Conservation (phyloP, 2,329 filamentous ascomycete genomes). For the Cadophora luteo-olivacea region DNA sequence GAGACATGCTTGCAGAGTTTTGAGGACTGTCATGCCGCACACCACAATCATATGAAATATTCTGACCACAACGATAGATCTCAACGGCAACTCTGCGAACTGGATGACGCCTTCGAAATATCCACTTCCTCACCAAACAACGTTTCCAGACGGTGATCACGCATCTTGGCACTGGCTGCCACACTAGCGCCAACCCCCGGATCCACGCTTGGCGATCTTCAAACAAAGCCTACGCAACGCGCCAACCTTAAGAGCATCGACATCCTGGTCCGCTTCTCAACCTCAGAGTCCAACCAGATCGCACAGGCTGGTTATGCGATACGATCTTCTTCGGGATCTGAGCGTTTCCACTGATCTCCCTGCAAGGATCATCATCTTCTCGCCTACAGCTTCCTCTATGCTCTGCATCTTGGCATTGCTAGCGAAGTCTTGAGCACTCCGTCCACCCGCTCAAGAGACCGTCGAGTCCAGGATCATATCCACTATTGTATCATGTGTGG, state of each 20-base stretch:
- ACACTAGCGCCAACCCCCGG: neutral
- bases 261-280: neutral
- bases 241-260: neutral
- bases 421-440: neutral
- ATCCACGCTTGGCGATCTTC: conserved; percentile 16
- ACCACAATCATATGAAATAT: neutral
- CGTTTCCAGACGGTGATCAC: conserved; percentile 14
- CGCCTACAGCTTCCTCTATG: neutral
- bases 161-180: neutral
- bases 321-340: neutral
- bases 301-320: no score
- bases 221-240: conserved; percentile 10
- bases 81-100: neutral
- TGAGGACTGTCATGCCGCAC: neutral
- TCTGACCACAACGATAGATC: neutral
- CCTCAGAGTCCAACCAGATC: neutral
- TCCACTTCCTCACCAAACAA: neutral
- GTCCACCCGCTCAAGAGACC: neutral
- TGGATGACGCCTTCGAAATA: neutral
- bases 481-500: neutral
- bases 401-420: neutral
- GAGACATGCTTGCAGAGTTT: neutral
- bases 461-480: neutral
- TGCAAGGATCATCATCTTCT: neutral
- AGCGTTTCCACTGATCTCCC: neutral